A percentile compares a stretch with the other conserved stretches of the same genome.
These are phyloP conservation scores for Erythrobasidium hasegawianum DNA, from an alignment of 1,284 basidiomycete species.

Conservation along the genomic window DNA sequence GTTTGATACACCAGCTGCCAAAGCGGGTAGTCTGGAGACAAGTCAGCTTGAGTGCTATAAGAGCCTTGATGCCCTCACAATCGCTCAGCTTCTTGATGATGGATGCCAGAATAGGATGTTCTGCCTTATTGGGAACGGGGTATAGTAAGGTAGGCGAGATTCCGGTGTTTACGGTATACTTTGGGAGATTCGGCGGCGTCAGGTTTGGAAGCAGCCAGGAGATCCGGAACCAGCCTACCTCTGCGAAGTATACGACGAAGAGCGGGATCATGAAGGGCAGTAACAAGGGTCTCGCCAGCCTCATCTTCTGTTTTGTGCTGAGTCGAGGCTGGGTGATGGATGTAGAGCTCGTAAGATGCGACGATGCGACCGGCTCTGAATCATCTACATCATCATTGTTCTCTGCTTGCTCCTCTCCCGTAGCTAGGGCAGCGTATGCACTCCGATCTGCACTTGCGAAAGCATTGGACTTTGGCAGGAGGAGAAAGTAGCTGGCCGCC, in stretches of 20 bases:
- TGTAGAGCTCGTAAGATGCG: background rate
- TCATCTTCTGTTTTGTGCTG: conserved; percentile 40
- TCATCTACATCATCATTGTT: conserved; percentile 44
- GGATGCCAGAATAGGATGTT: conserved; percentile 62
- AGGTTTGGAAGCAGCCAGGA: background rate
- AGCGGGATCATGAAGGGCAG: conserved; percentile 45
- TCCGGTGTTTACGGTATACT: conserved; percentile 57
- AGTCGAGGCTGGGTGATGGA: conserved; percentile 26
- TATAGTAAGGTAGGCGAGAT: conserved; percentile 88
- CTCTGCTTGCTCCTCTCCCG: conserved; percentile 51
- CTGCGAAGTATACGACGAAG: conserved; percentile 62
- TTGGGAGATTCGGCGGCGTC: background rate
- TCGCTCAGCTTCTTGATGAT: conserved; percentile 82
- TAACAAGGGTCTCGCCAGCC: conserved; percentile 43
- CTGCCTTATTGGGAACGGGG: conserved; percentile 65
- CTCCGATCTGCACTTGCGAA: conserved; percentile 5
- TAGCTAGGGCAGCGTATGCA: conserved; percentile 37
- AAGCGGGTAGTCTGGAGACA: conserved; percentile 32
- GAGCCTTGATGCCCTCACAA: conserved; percentile 58
- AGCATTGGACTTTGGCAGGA: conserved; percentile 59
- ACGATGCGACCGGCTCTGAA: conserved; percentile 19
- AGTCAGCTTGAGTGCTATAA: conserved; percentile 38
- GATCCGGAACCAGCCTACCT: conserved; percentile 54
- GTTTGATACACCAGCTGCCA: conserved; percentile 58
- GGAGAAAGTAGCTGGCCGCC: conserved; percentile 66